Evolutionary conservation across 306 rosid genomes (phyloP).

Genomic region (Myrica gale): DNA sequence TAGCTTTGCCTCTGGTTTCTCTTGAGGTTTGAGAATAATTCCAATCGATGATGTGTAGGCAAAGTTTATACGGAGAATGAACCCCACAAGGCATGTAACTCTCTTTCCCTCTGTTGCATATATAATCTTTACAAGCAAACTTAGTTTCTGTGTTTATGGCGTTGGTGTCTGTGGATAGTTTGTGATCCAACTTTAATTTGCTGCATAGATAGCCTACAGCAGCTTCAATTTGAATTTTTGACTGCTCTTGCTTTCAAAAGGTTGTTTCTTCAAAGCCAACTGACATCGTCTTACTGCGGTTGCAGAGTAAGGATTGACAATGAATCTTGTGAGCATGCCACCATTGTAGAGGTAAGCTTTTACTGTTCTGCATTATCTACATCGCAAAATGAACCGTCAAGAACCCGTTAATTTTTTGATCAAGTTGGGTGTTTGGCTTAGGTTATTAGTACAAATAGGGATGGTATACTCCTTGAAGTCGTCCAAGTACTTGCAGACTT

Average conservation of each 20-base stretch:
- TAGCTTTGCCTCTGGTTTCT: background rate
- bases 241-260: background rate
- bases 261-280: background rate
- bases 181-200: background rate
- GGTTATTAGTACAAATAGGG: background rate
- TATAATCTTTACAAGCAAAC: background rate
- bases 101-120: background rate
- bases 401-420: background rate
- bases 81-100: background rate
- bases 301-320: conserved; percentile 10
- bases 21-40: background rate
- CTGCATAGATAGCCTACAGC: background rate
- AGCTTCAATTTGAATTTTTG: conserved; percentile 1
- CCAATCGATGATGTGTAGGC: conserved; percentile 3
- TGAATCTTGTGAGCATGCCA: conserved; percentile 8
- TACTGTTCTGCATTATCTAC: background rate
- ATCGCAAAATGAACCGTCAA: background rate
- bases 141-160: background rate
- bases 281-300: background rate
- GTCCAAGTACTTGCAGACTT: conserved; percentile 2
- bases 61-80: conserved; percentile 5
- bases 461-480: conserved; percentile 13
- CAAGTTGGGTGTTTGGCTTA: background rate
- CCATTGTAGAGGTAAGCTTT: conserved; percentile 2
- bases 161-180: background rate